A percentile compares a stretch with the other conserved stretches of the same genome.
phyloP scores from a whole-genome alignment of 768 basidiomycete genomes.

The Pholiota molesta region DNA sequence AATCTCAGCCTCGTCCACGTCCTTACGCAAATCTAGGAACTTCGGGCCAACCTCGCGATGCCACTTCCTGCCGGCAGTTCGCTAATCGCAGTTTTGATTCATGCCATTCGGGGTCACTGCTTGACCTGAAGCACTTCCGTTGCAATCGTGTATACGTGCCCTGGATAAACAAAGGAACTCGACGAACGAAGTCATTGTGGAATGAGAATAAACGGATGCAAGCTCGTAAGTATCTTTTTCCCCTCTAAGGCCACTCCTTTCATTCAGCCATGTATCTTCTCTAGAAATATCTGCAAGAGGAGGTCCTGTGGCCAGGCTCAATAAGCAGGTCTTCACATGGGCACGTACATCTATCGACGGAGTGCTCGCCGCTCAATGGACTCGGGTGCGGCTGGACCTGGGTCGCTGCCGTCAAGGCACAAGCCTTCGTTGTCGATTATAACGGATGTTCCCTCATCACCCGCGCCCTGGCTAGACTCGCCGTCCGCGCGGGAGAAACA shows the following conservation, averaged over 20 bases:
- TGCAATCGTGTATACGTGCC: slow-evolving; percentile 51
- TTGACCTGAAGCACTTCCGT: slow-evolving; percentile 44
- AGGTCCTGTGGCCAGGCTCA: slow-evolving; percentile 4
- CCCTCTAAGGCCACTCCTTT: no score
- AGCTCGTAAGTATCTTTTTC: slow-evolving; percentile 14
- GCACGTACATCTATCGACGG: slow-evolving; percentile 19
- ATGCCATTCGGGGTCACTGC: slow-evolving; percentile 40
- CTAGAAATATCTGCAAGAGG: slow-evolving; percentile 14
- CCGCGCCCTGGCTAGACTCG: slow-evolving; percentile 12
- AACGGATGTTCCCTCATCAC: slow-evolving; percentile 14
- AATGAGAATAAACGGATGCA: slow-evolving; percentile 27
- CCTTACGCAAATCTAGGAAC: slow-evolving; percentile 25
- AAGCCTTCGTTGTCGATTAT: slow-evolving; percentile 12
- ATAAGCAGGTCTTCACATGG: slow-evolving; percentile 8
- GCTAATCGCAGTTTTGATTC: slow-evolving; percentile 41
- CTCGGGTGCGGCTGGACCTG: not conserved
- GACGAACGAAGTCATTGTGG: slow-evolving; percentile 36
- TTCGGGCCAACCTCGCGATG: slow-evolving; percentile 38
- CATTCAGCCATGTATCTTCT: not conserved
- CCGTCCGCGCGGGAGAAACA: slow-evolving; percentile 21
- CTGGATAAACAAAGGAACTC: slow-evolving; percentile 45
- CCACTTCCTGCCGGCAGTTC: slow-evolving; percentile 38
- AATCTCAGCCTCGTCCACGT: not conserved
- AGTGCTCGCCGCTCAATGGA: slow-evolving; percentile 13
- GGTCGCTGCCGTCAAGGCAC: not conserved